Conservation (phyloP, 2,329 filamentous ascomycete genomes). For the Aureobasidium sp. region DNA sequence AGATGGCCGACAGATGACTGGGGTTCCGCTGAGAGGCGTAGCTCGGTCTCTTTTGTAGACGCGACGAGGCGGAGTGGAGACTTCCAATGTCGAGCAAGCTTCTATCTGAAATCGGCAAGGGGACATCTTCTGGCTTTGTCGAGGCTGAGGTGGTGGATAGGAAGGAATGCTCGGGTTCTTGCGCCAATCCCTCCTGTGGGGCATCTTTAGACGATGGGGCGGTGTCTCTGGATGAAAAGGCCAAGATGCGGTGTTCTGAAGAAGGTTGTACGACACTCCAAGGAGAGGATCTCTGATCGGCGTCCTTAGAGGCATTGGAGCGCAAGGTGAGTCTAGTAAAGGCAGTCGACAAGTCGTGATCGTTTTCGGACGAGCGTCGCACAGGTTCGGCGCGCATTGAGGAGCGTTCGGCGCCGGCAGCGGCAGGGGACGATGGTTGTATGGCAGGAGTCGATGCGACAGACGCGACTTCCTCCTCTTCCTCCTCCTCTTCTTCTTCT, state of each 20-base stretch:
- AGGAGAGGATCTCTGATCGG: background rate
- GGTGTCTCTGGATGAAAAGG: background rate
- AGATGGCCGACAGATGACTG: slow-evolving; percentile 47
- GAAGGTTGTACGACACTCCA: background rate
- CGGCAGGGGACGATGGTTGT: slow-evolving; percentile 33
- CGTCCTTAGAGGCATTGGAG: background rate
- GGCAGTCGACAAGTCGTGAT: slow-evolving; percentile 1
- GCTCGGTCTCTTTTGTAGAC: slow-evolving; percentile 40
- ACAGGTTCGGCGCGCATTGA: background rate
- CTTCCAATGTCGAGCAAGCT: slow-evolving; percentile 11
- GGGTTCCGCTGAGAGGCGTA: slow-evolving; percentile 46
- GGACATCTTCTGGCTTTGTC: slow-evolving; percentile 5
- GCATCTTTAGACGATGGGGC: background rate
- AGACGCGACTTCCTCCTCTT: slow-evolving; percentile 15
- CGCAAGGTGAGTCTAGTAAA: slow-evolving; percentile 7
- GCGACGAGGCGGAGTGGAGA: slow-evolving; percentile 16
- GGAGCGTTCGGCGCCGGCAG: slow-evolving; percentile 30
- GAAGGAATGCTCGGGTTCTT: background rate
- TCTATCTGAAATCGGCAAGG: slow-evolving; percentile 1
- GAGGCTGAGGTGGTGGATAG: background rate
- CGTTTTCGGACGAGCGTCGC: background rate
- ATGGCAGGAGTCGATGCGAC: background rate
- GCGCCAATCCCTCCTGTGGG: background rate
- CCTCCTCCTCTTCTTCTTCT: slow-evolving; percentile 14
- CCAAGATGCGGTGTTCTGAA: background rate